Base-by-base conservation (phyloP, 2,329 filamentous ascomycete genomes). In the Cyphellophora europaea region DNA sequence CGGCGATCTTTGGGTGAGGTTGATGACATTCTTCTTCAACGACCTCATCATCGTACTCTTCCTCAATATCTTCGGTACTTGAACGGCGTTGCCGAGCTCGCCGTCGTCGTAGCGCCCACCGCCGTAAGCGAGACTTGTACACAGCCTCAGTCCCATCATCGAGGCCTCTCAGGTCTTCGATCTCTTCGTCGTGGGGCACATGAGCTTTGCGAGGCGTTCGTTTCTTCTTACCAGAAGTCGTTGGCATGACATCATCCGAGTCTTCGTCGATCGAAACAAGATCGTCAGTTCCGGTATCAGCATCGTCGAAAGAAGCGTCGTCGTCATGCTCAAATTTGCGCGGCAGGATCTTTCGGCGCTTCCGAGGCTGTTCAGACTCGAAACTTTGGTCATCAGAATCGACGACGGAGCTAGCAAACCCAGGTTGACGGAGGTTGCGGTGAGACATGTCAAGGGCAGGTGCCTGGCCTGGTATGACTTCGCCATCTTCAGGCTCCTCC, bases 61-160 rank as follows among this genome's bases (percentile, higher is more conserved):
- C 54, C 5, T 50, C 38, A n/a, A 57, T 51, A 2, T 53, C 51
- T 36, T 45, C 45, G 15, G 42, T 19, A 33, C 49, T 50, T 35
- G 47, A 51, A 38, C 62, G 56, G 45, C 63, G 61, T 45, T 57
- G 61, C 38, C 82, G 66, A 31, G 80, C 79, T 37, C 65, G 66
- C 40, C 72, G 70, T 50, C 82, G 69, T 43, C 72, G 65, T 30
- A 69, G 62, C 2, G 82, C 71, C 91, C 91, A 98, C 36, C 74
- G 74, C 14, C 74, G 69, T 3, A 98, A 57, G 27, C 91, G 75
- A 29, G 66, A 65, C 50, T 85, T 81, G 54, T 93, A 98, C 13
- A 87, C 69, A 1, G 69, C 63, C 55, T 95, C 88, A 40, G 93
- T 82, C 1, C 91, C 93, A 55, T 98, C 91, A 50, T 98, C 91